Percentiles rank a stretch among this genome's conserved stretches.
Evolutionary conservation across 352 stramenopile genomes (phyloP).

Genomic region (Peronospora tabacina): DNA sequence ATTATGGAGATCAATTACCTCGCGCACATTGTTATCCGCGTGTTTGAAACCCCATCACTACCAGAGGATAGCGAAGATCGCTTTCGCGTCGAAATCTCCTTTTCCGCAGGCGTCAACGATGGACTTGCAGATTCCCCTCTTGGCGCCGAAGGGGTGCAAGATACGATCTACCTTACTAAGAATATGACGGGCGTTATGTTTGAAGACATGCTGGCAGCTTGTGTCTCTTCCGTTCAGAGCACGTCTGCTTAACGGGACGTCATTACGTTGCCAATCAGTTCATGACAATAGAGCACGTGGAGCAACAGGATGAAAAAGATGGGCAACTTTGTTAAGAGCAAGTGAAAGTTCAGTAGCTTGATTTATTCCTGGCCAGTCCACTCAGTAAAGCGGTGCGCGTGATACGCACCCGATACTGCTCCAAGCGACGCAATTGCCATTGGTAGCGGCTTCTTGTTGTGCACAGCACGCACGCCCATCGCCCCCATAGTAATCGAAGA

Average conservation of each 20-base stretch:
- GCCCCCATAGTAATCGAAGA: constrained; percentile 80
- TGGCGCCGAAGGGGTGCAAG: constrained; percentile 35
- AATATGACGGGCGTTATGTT: constrained; percentile 86
- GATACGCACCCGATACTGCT: constrained; percentile 72
- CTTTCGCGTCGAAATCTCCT: constrained; percentile 83
- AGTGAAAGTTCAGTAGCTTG: background rate
- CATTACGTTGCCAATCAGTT: constrained; percentile 3
- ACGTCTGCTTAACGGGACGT: constrained; percentile 16
- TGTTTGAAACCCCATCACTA: constrained; percentile 93
- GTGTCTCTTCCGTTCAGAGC: constrained; percentile 68
- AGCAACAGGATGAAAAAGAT: constrained; percentile 7
- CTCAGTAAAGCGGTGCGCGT: constrained; percentile 70
- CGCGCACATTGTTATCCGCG: constrained; percentile 96
- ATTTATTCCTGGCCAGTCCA: constrained; percentile 79
- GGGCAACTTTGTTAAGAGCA: constrained; percentile 13
- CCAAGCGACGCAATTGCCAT: constrained; percentile 68
- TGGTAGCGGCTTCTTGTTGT: constrained; percentile 62
- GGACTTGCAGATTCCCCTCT: constrained; percentile 15
- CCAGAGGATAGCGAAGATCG: constrained; percentile 78
- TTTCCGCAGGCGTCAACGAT: constrained; percentile 64
- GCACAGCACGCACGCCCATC: constrained; percentile 78
- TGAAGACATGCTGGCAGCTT: constrained; percentile 82
- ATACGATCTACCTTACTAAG: constrained; percentile 78
- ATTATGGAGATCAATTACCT: constrained; percentile 96
- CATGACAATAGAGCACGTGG: constrained; percentile 17